phyloP scores from a whole-genome alignment of 352 stramenopile genomes.

The Phytophthora crassamura region DNA sequence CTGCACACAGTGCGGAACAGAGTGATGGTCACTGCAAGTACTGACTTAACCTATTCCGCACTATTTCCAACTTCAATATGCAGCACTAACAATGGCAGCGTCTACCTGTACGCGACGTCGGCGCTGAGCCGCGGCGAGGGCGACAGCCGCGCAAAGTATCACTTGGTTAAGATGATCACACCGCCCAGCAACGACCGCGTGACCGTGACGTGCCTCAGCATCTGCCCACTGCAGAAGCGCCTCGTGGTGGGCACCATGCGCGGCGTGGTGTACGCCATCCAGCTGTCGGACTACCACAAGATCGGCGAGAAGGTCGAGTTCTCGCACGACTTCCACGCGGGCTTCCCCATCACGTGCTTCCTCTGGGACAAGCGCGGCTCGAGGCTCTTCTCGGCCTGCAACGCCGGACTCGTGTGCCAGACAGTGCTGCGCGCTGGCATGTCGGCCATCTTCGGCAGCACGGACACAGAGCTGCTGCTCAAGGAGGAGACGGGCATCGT shows the following conservation, averaged over 20 bases:
- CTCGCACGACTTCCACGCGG: constrained; percentile 84
- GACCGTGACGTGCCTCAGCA: constrained; percentile 76
- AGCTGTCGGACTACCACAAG: constrained; percentile 86
- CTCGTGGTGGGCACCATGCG: constrained; percentile 83
- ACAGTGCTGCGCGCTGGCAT: constrained; percentile 81
- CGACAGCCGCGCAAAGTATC: constrained; percentile 65
- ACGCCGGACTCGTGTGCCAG: constrained; percentile 78
- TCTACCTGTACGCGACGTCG: constrained; percentile 85
- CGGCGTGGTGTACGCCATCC: constrained; percentile 81
- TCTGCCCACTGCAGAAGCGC: constrained; percentile 82
- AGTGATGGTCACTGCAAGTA: constrained; percentile 35
- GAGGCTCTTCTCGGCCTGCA: constrained; percentile 85
- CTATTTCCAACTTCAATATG: not conserved
- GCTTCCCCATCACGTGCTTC: constrained; percentile 83
- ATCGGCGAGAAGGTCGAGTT: constrained; percentile 91
- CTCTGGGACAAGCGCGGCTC: constrained; percentile 76
- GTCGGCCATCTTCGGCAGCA: constrained; percentile 84
- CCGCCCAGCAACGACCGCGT: constrained; percentile 76
- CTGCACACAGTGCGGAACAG: constrained; percentile 17
- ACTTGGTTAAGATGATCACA: constrained; percentile 90
- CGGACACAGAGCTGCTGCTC: constrained; percentile 84
- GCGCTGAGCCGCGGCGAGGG: constrained; percentile 40
- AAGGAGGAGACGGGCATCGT: constrained; percentile 90
- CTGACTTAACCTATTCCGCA: constrained; percentile 22
- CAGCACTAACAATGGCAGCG: constrained; percentile 81